Evolutionary conservation across 192 early-diverging fungal species (phyloP).

Genomic region (Cladochytrium replicatum): DNA sequence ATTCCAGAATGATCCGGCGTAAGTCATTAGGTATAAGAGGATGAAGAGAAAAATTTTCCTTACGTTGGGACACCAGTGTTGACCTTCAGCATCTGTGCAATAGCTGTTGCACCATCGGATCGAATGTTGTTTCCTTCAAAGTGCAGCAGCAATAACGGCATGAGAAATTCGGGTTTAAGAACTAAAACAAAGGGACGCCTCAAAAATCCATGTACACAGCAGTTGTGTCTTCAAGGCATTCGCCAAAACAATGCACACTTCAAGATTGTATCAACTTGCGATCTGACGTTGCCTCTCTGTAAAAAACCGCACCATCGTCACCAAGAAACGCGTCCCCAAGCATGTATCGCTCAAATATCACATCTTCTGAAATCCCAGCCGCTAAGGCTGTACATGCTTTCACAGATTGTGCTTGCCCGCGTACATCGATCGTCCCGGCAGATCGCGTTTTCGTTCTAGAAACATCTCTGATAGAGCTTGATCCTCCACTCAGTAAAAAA

Average conservation of each 20-base stretch:
- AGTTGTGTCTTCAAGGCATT: slow-evolving; percentile 36
- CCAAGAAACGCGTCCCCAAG: slow-evolving; percentile 45
- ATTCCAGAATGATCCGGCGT: slow-evolving; percentile 36
- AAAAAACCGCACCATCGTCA: slow-evolving; percentile 34
- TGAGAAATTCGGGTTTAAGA: too few relatives aligned
- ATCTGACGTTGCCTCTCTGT: too few relatives aligned
- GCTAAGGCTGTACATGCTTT: slow-evolving; percentile 32
- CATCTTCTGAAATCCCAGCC: slow-evolving; percentile 23
- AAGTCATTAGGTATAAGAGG: too few relatives aligned
- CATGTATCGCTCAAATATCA: slow-evolving; percentile 19
- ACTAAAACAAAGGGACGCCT: too few relatives aligned
- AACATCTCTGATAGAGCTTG: neutral
- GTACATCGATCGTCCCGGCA: slow-evolving; percentile 13
- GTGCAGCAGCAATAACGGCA: too few relatives aligned
- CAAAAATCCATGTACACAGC: slow-evolving; percentile 36
- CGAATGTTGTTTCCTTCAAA: slow-evolving; percentile 48
- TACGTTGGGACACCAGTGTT: too few relatives aligned
- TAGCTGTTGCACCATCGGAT: slow-evolving; percentile 44
- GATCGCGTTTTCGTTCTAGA: neutral
- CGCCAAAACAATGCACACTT: slow-evolving; percentile 34
- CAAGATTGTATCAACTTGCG: too few relatives aligned
- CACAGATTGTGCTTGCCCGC: slow-evolving; percentile 15
- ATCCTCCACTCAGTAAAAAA: neutral
- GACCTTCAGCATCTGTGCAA: slow-evolving; percentile 46
- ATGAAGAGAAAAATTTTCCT: too few relatives aligned